phyloP scores from a whole-genome alignment of 331 rosid genomes.

The Rhamnella rubrinervis region DNA sequence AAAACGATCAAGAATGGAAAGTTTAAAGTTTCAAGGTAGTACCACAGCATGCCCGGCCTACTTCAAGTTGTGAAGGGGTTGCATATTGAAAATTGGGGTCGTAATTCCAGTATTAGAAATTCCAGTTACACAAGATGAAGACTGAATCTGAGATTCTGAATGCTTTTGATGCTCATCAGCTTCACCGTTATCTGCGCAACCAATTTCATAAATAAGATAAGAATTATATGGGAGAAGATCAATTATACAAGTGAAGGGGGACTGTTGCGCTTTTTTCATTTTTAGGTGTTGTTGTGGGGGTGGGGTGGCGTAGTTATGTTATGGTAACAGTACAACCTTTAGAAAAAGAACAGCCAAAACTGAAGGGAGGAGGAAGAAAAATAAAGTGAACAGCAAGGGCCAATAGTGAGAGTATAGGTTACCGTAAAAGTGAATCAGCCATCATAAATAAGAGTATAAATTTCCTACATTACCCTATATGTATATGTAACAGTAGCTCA shows the following conservation, averaged over 20 bases:
- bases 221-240: not conserved
- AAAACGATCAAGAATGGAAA: not conserved
- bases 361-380: too few relatives aligned
- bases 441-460: too few relatives aligned
- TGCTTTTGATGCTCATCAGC: slow-evolving; percentile 61
- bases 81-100: slow-evolving; percentile 58
- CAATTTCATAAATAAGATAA: slow-evolving; percentile 25
- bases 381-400: too few relatives aligned
- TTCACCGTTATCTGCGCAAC: slow-evolving; percentile 62
- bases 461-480: too few relatives aligned
- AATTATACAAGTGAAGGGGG: slow-evolving; percentile 1
- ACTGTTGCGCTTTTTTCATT: too few relatives aligned
- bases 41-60: slow-evolving; percentile 83
- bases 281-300: too few relatives aligned
- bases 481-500: too few relatives aligned
- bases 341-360: not conserved
- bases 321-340: not conserved
- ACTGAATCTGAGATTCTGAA: slow-evolving; percentile 53
- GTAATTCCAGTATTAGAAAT: slow-evolving; percentile 50
- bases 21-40: slow-evolving; percentile 29
- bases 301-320: not conserved
- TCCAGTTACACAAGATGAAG: slow-evolving; percentile 52
- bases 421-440: too few relatives aligned
- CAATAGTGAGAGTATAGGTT: too few relatives aligned
- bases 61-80: slow-evolving; percentile 67